Conservation (phyloP, 768 basidiomycete species). For the Boletus edulis region DNA sequence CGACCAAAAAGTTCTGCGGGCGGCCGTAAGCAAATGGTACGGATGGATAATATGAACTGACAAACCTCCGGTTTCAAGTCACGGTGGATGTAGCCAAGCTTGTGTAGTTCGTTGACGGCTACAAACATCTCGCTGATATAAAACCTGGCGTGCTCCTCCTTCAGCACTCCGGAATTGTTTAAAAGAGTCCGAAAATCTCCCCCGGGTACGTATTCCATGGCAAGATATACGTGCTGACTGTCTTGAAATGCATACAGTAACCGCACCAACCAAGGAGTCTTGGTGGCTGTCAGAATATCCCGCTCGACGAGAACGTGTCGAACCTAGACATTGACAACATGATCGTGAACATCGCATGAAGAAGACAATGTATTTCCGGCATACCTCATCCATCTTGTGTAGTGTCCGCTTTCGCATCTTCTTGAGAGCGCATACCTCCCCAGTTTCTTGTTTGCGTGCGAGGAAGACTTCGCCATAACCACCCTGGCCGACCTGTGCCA, state of each 20-base stretch:
- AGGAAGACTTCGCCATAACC: constrained; percentile 98
- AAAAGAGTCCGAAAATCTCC: constrained; percentile 97
- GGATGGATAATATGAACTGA: background rate
- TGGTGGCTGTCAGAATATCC: constrained; percentile 95
- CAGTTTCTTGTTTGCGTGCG: constrained; percentile 91
- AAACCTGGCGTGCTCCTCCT: constrained; percentile 95
- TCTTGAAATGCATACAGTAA: constrained; percentile 98
- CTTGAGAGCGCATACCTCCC: constrained; percentile 96
- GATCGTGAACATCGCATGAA: background rate
- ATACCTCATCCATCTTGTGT: constrained; percentile 97
- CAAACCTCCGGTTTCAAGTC: constrained; percentile 95
- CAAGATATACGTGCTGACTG: constrained; percentile 84
- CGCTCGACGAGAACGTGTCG: constrained; percentile 98
- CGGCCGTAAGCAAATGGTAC: background rate
- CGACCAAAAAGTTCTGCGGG: constrained; percentile 90
- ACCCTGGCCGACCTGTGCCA: constrained; percentile 98
- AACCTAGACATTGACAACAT: constrained; percentile 48
- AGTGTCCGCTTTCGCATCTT: constrained; percentile 95
- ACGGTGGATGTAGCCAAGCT: constrained; percentile 96
- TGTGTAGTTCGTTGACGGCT: constrained; percentile 90
- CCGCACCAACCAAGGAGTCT: constrained; percentile 95
- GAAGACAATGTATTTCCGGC: constrained; percentile 3
- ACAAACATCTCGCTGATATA: constrained; percentile 99
- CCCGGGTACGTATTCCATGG: constrained; percentile 99
- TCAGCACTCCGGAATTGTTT: constrained; percentile 96